phyloP scores from a whole-genome alignment of 2,329 filamentous ascomycete species.

The Colletotrichum theobromicola region DNA sequence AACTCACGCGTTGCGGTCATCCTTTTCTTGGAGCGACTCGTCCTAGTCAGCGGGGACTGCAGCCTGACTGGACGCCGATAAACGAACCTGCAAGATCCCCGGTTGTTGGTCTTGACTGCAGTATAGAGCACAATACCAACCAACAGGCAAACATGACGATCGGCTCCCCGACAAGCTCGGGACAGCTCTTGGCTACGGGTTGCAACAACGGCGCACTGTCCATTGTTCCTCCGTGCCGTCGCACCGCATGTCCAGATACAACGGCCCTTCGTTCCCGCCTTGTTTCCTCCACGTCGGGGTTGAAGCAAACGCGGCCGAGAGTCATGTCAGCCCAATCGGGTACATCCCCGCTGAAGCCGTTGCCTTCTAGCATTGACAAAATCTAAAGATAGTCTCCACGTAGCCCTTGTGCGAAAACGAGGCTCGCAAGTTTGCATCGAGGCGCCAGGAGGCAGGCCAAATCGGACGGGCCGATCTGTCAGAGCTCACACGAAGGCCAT shows the following conservation, averaged over 20 bases:
- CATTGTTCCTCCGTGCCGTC: background rate
- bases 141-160: background rate
- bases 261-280: background rate
- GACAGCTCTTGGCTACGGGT: background rate
- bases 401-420: background rate
- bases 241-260: background rate
- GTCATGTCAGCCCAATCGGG: constrained; percentile 9
- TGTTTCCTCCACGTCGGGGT: background rate
- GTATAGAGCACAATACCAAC: background rate
- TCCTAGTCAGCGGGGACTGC: background rate
- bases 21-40: background rate
- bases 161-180: background rate
- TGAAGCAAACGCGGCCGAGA: constrained; percentile 1
- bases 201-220: background rate
- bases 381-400: background rate
- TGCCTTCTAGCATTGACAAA: background rate
- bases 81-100: background rate
- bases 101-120: background rate
- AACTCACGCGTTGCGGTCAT: background rate
- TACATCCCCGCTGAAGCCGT: background rate
- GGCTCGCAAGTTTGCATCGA: background rate
- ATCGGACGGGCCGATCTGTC: background rate
- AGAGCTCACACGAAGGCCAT: background rate
- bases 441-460: background rate
- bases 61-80: background rate